phyloP scores from a whole-genome alignment of 805 yeast species.

The Candida nitratophila region DNA sequence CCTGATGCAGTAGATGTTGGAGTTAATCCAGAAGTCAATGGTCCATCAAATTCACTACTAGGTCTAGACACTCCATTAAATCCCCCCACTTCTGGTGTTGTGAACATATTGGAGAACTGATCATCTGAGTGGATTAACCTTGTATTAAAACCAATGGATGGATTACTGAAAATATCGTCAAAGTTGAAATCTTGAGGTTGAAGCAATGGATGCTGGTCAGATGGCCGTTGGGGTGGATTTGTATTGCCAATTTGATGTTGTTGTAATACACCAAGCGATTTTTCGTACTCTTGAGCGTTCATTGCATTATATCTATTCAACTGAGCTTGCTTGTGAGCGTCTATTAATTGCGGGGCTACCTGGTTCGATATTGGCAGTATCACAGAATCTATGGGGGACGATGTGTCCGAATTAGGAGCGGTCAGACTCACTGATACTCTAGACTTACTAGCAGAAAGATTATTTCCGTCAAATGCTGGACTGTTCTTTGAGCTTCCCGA shows the following conservation, averaged over 20 bases:
- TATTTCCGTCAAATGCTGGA: neutral
- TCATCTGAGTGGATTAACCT: constrained; percentile 30
- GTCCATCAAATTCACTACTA: too few species aligned
- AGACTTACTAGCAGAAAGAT: neutral
- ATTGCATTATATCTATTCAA: neutral
- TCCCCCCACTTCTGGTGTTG: neutral
- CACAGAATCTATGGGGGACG: neutral
- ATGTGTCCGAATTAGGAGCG: neutral
- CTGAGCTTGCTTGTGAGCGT: neutral
- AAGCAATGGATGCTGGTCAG: neutral
- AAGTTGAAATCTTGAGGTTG: constrained; percentile 16
- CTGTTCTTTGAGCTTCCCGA: too few species aligned
- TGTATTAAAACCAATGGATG: constrained; percentile 28
- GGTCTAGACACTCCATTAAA: too few species aligned
- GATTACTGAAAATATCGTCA: constrained; percentile 22
- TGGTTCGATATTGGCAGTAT: neutral
- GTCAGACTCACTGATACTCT: neutral
- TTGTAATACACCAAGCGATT: neutral
- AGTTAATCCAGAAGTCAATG: neutral
- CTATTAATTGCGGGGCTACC: neutral
- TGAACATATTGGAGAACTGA: constrained; percentile 13
- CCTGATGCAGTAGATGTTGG: neutral
- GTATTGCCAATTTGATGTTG: too few species aligned
- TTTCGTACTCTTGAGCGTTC: neutral
- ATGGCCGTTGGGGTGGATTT: too few species aligned